Base-by-base conservation (phyloP, 192 early-diverging fungal species). In the Backusella sp. region DNA sequence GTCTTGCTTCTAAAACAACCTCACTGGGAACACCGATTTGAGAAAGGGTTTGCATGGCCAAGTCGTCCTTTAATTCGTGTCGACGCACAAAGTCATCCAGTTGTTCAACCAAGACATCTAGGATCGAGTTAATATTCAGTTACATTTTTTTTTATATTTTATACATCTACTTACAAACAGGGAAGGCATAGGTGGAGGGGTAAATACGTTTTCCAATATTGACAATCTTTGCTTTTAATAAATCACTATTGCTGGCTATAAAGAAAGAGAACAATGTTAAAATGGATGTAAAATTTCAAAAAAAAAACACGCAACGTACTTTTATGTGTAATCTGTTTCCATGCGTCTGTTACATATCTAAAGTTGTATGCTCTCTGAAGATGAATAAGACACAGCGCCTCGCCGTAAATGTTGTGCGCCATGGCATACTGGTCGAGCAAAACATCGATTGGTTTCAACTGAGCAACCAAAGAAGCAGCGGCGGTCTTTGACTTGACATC, bases 91-190 rank as follows among this genome's bases (percentile, higher is more conserved):
- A 62, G 21, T 28, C 26, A 62, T 62, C 56, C 56, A 62, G 12
- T 62, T 26, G 26, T 12, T 62, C 23, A 8, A 62, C 56, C 23
- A 62, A 62, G 56, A 62, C 26, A 62, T 62, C 56, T 62, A 62
- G 28, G 23, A 56, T 11, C 2, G 5, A 56, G 52, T 44, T 44
- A 53, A 17, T 3, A 8, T n/a, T 23, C 21, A 2, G 0, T 53
- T 39, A 3, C n/a, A 8, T 1, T 53, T 19, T n/a, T n/a, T n/a
- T n/a, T n/a, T n/a, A n/a, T n/a, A n/a, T n/a, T n/a, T 32, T 32
- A 3, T 32, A 32, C 21, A 28, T 42, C 35, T 41, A 71, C 70
- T 71, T 71, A 71, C 70, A 71, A 36, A 71, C 70, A 32, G 70
- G 70, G 26, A 71, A 71, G 1, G 70, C 21, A 30, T 26, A 42